Conservation (phyloP, 352 stramenopile genomes). For the Hyaloperonospora arabidopsidis region DNA sequence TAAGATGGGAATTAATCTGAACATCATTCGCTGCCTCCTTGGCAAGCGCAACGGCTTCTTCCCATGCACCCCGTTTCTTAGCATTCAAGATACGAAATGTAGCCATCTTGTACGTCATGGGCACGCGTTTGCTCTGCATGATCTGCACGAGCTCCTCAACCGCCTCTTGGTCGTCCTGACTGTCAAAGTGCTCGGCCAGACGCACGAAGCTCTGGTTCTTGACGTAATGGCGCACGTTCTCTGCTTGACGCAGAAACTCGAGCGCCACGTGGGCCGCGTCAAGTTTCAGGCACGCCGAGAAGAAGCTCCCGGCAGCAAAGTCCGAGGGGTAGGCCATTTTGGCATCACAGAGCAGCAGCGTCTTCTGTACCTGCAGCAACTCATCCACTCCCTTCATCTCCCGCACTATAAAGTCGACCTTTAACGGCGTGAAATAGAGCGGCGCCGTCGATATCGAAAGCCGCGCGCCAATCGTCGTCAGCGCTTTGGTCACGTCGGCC, state of each 20-base stretch:
- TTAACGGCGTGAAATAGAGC: slow-evolving; percentile 74
- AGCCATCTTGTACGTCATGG: slow-evolving; percentile 63
- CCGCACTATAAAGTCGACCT: slow-evolving; percentile 78
- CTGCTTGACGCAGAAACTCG: slow-evolving; percentile 56
- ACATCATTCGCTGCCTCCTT: slow-evolving; percentile 50
- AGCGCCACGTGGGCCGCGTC: slow-evolving; percentile 52
- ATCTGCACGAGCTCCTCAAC: slow-evolving; percentile 57
- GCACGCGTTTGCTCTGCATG: slow-evolving; percentile 40
- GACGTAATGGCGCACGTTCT: slow-evolving; percentile 71
- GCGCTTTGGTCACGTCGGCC: slow-evolving; percentile 54
- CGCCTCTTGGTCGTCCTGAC: slow-evolving; percentile 40
- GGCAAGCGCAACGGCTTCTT: slow-evolving; percentile 53
- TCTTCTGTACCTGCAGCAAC: slow-evolving; percentile 55
- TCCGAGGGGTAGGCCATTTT: slow-evolving; percentile 68
- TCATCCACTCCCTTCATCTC: slow-evolving; percentile 74
- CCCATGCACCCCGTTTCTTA: slow-evolving; percentile 49
- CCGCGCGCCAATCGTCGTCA: slow-evolving; percentile 62
- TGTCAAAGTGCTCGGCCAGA: slow-evolving; percentile 56
- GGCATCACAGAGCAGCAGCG: slow-evolving; percentile 67
- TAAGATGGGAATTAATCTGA: slow-evolving; percentile 76
- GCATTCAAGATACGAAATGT: slow-evolving; percentile 63
- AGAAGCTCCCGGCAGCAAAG: slow-evolving; percentile 57
- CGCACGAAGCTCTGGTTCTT: slow-evolving; percentile 73
- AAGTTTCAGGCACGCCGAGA: slow-evolving; percentile 57
- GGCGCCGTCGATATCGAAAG: slow-evolving; percentile 72